Conservation (phyloP, 768 basidiomycete species). For the Chalciporus piperatus region DNA sequence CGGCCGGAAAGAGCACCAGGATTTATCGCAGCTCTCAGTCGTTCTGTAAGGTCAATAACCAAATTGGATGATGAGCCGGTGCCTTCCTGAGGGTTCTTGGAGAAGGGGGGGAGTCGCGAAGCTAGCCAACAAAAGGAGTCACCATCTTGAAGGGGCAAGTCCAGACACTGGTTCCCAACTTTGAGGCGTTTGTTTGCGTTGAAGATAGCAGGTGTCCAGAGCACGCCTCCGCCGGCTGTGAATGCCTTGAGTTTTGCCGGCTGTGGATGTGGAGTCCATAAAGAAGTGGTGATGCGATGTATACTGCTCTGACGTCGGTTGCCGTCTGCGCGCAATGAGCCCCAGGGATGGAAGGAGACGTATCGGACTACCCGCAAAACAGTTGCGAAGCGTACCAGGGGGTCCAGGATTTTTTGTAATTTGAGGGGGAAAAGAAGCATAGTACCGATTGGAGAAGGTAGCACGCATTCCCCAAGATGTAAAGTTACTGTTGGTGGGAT, state of each 20-base stretch:
- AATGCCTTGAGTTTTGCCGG: conserved; percentile 34
- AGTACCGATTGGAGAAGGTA: conserved; percentile 49
- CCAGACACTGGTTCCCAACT: conserved; percentile 17
- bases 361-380: conserved; percentile 62
- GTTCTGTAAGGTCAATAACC: conserved; percentile 43
- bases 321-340: conserved; percentile 60
- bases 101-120: conserved; percentile 51
- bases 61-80: conserved; percentile 27
- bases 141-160: conserved; percentile 9
- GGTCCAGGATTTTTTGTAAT: conserved; percentile 35
- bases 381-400: conserved; percentile 38
- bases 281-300: conserved; percentile 41
- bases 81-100: conserved; percentile 29
- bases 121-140: conserved; percentile 58
- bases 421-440: conserved; percentile 42
- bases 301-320: conserved; percentile 48
- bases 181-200: conserved; percentile 18
- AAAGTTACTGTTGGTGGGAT: conserved; percentile 39
- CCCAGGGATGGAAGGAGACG: conserved; percentile 76
- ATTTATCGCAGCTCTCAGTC: conserved; percentile 15
- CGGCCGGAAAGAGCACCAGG: conserved; percentile 5
- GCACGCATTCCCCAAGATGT: conserved; percentile 34
- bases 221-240: conserved; percentile 57
- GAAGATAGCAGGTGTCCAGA: conserved; percentile 57
- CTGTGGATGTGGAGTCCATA: conserved; percentile 44